Conservation (phyloP, 768 basidiomycete species). For the Podaxis rugospora region DNA sequence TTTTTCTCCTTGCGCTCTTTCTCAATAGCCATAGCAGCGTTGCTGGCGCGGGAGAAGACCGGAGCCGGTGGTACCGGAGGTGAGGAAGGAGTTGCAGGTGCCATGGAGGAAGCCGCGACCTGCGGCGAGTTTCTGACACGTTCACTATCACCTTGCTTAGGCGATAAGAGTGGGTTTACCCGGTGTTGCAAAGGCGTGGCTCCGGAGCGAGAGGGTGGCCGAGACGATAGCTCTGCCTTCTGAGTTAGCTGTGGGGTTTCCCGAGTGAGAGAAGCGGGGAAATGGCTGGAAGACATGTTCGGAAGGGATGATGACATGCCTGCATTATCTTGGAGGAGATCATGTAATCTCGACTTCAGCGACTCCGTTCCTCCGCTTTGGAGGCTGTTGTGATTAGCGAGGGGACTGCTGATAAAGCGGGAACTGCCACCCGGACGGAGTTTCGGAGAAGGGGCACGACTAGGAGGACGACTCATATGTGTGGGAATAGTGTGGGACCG, state of each 20-base stretch:
- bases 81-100: constrained; percentile 7
- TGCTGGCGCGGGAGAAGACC: constrained; percentile 44
- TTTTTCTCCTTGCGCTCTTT: constrained; percentile 31
- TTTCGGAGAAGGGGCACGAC: constrained; percentile 16
- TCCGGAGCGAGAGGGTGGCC: constrained; percentile 20
- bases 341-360: constrained; percentile 37
- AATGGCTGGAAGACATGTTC: constrained; percentile 24
- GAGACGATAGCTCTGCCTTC: constrained; percentile 7
- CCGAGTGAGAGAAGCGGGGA: constrained; percentile 18
- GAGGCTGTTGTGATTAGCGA: constrained; percentile 16
- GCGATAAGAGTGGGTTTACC: constrained; percentile 18
- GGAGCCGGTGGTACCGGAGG: constrained; percentile 3
- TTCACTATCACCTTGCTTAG: constrained; percentile 3
- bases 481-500: constrained; percentile 27
- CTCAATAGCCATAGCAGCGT: constrained; percentile 49
- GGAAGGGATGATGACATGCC: constrained; percentile 40
- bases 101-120: constrained; percentile 11
- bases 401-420: constrained; percentile 8
- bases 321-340: constrained; percentile 39
- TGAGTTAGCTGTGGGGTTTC: constrained; percentile 8
- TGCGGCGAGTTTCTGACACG: constrained; percentile 14
- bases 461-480: constrained; percentile 22
- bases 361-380: constrained; percentile 24
- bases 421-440: neutral
- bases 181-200: constrained; percentile 15